Conservation (phyloP, 371 early-diverging fungal species). For the Mucor lusitanicus region DNA sequence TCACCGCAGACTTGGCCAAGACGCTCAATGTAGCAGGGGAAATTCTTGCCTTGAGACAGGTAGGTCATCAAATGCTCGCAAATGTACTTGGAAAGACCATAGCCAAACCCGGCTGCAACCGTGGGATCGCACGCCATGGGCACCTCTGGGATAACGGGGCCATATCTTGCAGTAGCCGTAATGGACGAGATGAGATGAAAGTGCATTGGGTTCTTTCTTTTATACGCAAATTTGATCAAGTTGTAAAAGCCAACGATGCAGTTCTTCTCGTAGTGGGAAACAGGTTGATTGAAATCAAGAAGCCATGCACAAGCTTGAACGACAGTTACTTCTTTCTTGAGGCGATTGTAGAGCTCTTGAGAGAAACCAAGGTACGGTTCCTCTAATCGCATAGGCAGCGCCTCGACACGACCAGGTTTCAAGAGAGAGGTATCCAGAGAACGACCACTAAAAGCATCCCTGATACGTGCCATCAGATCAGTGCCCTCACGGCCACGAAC, state of each 20-base stretch:
- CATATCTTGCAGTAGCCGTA: constrained; percentile 20
- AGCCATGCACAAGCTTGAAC: constrained; percentile 37
- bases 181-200: constrained; percentile 39
- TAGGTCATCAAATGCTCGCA: constrained; percentile 32
- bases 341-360: constrained; percentile 14
- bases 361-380: constrained; percentile 27
- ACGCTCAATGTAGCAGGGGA: constrained; percentile 44
- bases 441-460: constrained; percentile 23
- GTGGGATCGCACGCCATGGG: constrained; percentile 27
- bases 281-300: constrained; percentile 34
- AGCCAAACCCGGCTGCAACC: constrained; percentile 43
- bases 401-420: constrained; percentile 6
- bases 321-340: constrained; percentile 31
- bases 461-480: constrained; percentile 18
- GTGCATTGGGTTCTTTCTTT: constrained; percentile 32
- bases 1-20: constrained; percentile 44
- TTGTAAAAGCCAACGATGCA: constrained; percentile 33
- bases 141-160: constrained; percentile 23
- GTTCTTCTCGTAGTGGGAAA: constrained; percentile 33
- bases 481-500: constrained; percentile 21
- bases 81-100: constrained; percentile 45
- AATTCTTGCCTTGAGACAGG: constrained; percentile 40
- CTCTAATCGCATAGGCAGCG: constrained; percentile 12
- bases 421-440: constrained; percentile 20
- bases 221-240: constrained; percentile 35